phyloP scores from a whole-genome alignment of 805 yeast species.

The Clavispora vitiphila region DNA sequence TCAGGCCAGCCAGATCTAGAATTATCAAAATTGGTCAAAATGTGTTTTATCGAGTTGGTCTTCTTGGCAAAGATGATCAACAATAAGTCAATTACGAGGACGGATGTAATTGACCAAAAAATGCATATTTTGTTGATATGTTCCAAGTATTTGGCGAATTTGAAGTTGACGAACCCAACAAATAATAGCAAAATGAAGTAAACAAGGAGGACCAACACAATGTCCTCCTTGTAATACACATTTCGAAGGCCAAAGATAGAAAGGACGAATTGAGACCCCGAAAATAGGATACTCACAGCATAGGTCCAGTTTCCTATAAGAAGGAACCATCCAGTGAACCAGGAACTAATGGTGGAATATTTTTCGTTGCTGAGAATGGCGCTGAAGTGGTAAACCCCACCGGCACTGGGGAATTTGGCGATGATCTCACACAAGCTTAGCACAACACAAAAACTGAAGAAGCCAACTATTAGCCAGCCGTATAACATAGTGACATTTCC shows the following conservation, averaged over 20 bases:
- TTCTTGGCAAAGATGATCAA: conserved; percentile 52
- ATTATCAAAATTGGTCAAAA: conserved; percentile 65
- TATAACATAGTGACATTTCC: conserved; percentile 71
- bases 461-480: conserved; percentile 67
- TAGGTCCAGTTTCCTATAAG: conserved; percentile 75
- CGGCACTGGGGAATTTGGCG: conserved; percentile 72
- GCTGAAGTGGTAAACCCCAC: conserved; percentile 72
- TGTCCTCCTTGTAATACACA: conserved; percentile 53
- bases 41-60: conserved; percentile 54
- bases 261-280: conserved; percentile 70
- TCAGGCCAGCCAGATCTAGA: conserved; percentile 73
- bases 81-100: conserved; percentile 60
- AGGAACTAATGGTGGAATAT: conserved; percentile 55
- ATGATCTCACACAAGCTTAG: conserved; percentile 72
- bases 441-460: conserved; percentile 61
- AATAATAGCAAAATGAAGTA: conserved; percentile 52
- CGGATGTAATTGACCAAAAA: conserved; percentile 72
- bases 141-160: conserved; percentile 56
- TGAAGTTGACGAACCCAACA: conserved; percentile 61
- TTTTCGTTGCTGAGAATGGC: conserved; percentile 60
- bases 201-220: conserved; percentile 50
- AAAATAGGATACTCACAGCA: conserved; percentile 67
- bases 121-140: conserved; percentile 62
- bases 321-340: conserved; percentile 77
- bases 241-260: conserved; percentile 62